Conservation (phyloP, 768 basidiomycete genomes). For the Asterophora parasitica region DNA sequence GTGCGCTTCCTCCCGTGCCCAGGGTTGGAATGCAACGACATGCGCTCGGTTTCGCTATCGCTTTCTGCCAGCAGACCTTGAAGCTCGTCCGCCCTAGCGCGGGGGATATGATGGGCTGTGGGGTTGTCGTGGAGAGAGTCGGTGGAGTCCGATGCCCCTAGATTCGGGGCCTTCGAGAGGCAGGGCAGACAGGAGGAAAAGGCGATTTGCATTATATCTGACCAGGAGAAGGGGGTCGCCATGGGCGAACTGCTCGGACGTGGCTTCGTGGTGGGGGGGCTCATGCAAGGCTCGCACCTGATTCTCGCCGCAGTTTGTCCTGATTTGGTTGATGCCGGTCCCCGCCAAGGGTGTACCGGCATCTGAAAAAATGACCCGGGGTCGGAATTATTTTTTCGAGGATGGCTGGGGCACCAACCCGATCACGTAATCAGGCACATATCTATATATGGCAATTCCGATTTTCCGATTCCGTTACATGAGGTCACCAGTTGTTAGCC, state of each 20-base stretch:
- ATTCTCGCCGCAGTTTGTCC: constrained; percentile 1
- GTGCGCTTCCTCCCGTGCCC: constrained; percentile 23
- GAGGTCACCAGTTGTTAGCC: no score
- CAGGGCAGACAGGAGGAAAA: constrained; percentile 59
- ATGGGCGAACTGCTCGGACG: constrained; percentile 15
- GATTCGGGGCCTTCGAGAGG: constrained; percentile 28
- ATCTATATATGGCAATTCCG: no score
- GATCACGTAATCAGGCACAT: no score
- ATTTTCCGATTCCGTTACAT: no score
- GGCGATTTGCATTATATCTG: constrained; percentile 55
- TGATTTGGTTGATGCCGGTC: constrained; percentile 9
- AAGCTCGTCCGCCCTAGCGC: constrained; percentile 34
- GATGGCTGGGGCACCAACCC: no score
- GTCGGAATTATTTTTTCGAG: no score
- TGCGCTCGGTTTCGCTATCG: constrained; percentile 54
- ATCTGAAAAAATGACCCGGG: no score
- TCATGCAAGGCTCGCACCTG: background rate
- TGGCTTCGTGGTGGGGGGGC: background rate
- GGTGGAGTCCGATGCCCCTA: constrained; percentile 15
- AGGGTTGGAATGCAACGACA: constrained; percentile 65
- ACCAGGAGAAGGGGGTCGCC: constrained; percentile 48
- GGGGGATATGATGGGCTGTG: constrained; percentile 29
- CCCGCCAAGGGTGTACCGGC: no score
- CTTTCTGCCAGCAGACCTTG: constrained; percentile 34
- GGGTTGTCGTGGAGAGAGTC: constrained; percentile 24